Evolutionary conservation across 2,329 filamentous ascomycete genomes (phyloP).

Genomic region (Calcarisporium arbuscula): DNA sequence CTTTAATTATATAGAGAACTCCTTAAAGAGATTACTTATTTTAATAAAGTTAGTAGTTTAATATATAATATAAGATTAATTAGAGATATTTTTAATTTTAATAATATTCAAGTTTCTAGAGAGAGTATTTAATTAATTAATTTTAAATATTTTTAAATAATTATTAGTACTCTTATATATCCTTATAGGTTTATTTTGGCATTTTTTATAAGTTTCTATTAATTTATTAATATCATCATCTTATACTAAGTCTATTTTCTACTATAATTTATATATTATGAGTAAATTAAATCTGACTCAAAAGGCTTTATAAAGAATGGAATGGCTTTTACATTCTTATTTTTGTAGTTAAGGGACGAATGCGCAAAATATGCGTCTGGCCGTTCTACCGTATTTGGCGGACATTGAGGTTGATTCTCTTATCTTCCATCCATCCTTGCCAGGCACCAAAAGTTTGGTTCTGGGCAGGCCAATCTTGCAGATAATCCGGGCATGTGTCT

Average conservation of each 20-base stretch:
- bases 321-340: not conserved
- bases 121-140: constrained; percentile 2
- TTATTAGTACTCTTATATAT: not conserved
- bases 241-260: not conserved
- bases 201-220: not conserved
- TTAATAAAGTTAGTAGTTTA: constrained; percentile 1
- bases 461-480: constrained; percentile 71
- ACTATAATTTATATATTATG: not conserved
- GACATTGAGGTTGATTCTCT: not conserved
- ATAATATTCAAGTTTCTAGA: constrained; percentile 3
- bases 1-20: too few relatives aligned
- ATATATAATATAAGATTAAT: not conserved
- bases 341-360: not conserved
- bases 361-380: not conserved
- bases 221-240: not conserved
- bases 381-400: not conserved
- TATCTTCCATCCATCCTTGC: not conserved
- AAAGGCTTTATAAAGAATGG: not conserved
- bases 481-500: constrained; percentile 68
- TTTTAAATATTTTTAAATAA: constrained; percentile 1
- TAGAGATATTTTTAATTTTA: not conserved
- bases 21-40: too few relatives aligned
- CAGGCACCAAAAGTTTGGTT: too few relatives aligned
- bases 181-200: not conserved
- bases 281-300: not conserved